Conservation (phyloP, 2,329 filamentous ascomycete genomes). For the Corinectria fuckeliana region DNA sequence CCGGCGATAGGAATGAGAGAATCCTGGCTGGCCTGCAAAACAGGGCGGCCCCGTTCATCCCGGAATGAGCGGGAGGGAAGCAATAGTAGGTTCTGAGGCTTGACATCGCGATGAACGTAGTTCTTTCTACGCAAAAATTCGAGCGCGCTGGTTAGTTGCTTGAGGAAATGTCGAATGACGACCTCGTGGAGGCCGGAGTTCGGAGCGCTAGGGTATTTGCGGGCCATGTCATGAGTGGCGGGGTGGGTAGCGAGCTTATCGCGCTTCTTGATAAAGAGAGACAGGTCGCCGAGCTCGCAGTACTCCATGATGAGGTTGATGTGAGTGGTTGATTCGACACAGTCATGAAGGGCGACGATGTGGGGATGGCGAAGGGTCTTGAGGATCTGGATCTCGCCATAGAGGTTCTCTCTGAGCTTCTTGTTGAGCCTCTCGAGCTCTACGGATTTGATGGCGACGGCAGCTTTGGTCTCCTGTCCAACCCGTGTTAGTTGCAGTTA, state of each 20-base stretch:
- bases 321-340: slow-evolving; percentile 82
- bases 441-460: slow-evolving; percentile 96
- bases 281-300: slow-evolving; percentile 92
- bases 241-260: slow-evolving; percentile 80
- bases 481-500: slow-evolving; percentile 17
- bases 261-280: slow-evolving; percentile 94
- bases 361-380: slow-evolving; percentile 94
- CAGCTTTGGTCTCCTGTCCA: slow-evolving; percentile 74
- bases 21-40: slow-evolving; percentile 78
- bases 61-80: slow-evolving; percentile 81
- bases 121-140: slow-evolving; percentile 85
- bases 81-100: slow-evolving; percentile 93
- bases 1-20: slow-evolving; percentile 83
- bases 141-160: slow-evolving; percentile 91
- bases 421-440: slow-evolving; percentile 89
- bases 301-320: slow-evolving; percentile 99
- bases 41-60: slow-evolving; percentile 59
- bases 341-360: slow-evolving; percentile 95
- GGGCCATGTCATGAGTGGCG: slow-evolving; percentile 86
- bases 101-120: slow-evolving; percentile 95
- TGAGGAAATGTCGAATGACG: slow-evolving; percentile 93
- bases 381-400: slow-evolving; percentile 93
- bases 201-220: slow-evolving; percentile 85
- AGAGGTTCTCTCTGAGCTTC: slow-evolving; percentile 95
- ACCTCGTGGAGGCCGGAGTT: slow-evolving; percentile 94